Evolutionary conservation across 2,329 filamentous ascomycete genomes (phyloP).

Genomic region (Pezicula carpinea): DNA sequence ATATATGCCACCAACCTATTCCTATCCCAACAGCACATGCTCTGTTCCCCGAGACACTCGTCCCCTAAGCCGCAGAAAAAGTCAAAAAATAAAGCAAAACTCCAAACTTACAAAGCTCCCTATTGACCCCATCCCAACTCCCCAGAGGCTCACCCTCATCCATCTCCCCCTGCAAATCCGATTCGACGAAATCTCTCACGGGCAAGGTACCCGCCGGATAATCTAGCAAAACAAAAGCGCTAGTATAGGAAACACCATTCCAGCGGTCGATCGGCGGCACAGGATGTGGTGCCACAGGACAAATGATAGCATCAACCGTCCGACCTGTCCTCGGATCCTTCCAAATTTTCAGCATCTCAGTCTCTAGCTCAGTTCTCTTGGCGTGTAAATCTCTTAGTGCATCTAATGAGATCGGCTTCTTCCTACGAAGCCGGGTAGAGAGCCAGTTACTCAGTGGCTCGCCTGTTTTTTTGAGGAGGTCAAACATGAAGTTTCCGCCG

Average conservation of each 20-base stretch:
- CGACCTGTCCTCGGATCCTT: constrained; percentile 34
- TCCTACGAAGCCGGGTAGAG: constrained; percentile 43
- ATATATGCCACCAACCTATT: no score
- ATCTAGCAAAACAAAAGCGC: constrained; percentile 56
- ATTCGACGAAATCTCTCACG: constrained; percentile 41
- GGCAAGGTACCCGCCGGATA: constrained; percentile 55
- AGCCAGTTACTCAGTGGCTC: constrained; percentile 60
- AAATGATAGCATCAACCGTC: constrained; percentile 56
- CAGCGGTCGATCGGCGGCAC: constrained; percentile 57
- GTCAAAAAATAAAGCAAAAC: no score
- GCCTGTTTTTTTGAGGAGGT: constrained; percentile 47
- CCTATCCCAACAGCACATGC: no score
- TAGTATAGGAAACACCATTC: constrained; percentile 59
- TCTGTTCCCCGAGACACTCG: not conserved
- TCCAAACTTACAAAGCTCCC: constrained; percentile 46
- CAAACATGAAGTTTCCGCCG: constrained; percentile 50
- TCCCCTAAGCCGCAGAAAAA: not conserved
- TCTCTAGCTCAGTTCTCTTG: constrained; percentile 45
- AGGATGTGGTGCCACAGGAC: constrained; percentile 59
- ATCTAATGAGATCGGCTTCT: constrained; percentile 40
- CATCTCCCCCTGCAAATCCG: constrained; percentile 49
- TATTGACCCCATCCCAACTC: constrained; percentile 57
- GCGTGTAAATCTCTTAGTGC: constrained; percentile 49
- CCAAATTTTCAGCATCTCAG: constrained; percentile 55
- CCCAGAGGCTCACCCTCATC: constrained; percentile 34